Percentiles rank a stretch among this genome's conserved stretches.
These are phyloP conservation scores for Chalara sp. DNA, from an alignment of 2,329 filamentous ascomycete species.

Conservation along the genomic window DNA sequence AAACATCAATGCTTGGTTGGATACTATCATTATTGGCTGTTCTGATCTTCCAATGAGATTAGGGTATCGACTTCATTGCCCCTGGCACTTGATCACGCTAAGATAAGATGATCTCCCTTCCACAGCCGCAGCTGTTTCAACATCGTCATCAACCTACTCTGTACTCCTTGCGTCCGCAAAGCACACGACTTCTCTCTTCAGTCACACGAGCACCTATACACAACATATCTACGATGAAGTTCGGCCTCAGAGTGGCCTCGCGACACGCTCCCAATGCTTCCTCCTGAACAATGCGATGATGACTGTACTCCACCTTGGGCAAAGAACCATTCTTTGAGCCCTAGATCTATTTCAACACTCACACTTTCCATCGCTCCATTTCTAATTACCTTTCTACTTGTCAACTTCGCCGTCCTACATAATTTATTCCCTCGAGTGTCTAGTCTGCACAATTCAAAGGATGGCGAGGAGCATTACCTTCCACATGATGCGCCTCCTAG, in stretches of 20 bases:
- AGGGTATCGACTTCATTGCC: too few species aligned
- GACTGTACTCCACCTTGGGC: slow-evolving; percentile 5
- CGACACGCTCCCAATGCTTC: slow-evolving; percentile 21
- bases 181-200: too few species aligned
- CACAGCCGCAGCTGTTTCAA: too few species aligned
- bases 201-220: too few species aligned
- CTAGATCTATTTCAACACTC: slow-evolving; percentile 35
- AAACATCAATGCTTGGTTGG: too few species aligned
- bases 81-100: too few species aligned
- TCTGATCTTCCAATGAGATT: too few species aligned
- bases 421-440: slow-evolving; percentile 70
- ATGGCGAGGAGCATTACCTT: slow-evolving; percentile 55
- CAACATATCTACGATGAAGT: too few species aligned
- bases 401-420: slow-evolving; percentile 55
- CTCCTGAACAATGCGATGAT: slow-evolving; percentile 24
- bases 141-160: too few species aligned
- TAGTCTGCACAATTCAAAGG: slow-evolving; percentile 38
- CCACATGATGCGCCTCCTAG: slow-evolving; percentile 54
- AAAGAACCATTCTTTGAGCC: slow-evolving; percentile 11
- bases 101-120: too few species aligned
- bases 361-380: slow-evolving; percentile 63
- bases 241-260: not conserved
- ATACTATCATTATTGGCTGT: too few species aligned
- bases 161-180: too few species aligned
- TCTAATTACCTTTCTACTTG: slow-evolving; percentile 59